Conservation (phyloP, 192 early-diverging fungal genomes). For the Coemansia sp. region DNA sequence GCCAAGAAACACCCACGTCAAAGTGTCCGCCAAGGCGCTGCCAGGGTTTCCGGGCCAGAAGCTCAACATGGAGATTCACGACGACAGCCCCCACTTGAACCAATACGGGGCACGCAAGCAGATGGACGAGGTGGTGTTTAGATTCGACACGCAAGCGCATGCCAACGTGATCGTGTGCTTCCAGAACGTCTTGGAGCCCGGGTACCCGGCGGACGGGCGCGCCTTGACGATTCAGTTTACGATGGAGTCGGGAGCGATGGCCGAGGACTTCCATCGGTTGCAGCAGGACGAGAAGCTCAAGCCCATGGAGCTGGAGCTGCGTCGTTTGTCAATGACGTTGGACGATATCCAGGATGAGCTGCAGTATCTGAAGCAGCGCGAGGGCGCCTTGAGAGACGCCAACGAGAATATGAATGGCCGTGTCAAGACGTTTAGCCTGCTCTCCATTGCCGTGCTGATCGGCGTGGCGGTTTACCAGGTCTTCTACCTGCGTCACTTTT, state of each 20-base stretch:
- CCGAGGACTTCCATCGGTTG: slow-evolving; percentile 69
- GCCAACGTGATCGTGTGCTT: slow-evolving; percentile 85
- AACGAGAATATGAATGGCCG: slow-evolving; percentile 92
- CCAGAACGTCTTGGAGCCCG: slow-evolving; percentile 65
- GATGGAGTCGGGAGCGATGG: slow-evolving; percentile 82
- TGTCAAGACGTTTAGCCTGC: slow-evolving; percentile 65
- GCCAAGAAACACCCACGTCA: slow-evolving; percentile 64
- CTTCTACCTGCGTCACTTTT: slow-evolving; percentile 79
- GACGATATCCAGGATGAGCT: slow-evolving; percentile 81
- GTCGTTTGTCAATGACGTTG: slow-evolving; percentile 72
- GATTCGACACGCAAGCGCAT: slow-evolving; percentile 84
- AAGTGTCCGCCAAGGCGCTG: slow-evolving; percentile 65
- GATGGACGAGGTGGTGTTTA: slow-evolving; percentile 62
- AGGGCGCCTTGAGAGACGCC: slow-evolving; percentile 80
- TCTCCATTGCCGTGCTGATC: slow-evolving; percentile 74
- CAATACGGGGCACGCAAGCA: slow-evolving; percentile 68
- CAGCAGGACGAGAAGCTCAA: slow-evolving; percentile 75
- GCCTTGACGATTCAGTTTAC: slow-evolving; percentile 68
- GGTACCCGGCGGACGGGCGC: slow-evolving; percentile 48
- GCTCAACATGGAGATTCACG: slow-evolving; percentile 62
- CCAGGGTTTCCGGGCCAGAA: slow-evolving; percentile 69
- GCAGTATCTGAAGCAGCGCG: slow-evolving; percentile 77
- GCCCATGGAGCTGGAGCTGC: slow-evolving; percentile 87
- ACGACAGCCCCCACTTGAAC: slow-evolving; percentile 68
- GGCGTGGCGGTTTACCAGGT: slow-evolving; percentile 75